Conservation (phyloP, 1,139 yeast species). For the Debaryomyces coudertii region DNA sequence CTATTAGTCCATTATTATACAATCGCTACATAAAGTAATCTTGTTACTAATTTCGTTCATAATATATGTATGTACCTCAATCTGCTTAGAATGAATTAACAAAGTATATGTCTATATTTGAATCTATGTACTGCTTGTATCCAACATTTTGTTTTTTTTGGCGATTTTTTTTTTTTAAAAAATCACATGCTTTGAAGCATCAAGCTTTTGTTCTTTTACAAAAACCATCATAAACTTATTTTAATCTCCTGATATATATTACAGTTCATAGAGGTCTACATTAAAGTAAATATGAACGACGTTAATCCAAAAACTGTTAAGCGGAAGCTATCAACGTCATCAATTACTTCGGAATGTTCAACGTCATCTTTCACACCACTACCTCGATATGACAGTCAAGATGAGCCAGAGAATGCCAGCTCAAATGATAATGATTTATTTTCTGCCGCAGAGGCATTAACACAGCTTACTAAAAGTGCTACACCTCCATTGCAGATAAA, state of each 20-base stretch:
- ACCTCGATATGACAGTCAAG: slow-evolving; percentile 8
- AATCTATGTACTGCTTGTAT: not conserved
- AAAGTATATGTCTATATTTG: not conserved
- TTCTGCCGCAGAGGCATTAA: slow-evolving; percentile 48
- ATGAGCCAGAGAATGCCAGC: not conserved
- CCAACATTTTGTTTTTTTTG: not conserved
- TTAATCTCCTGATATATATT: not conserved
- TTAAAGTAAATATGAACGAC: slow-evolving; percentile 4
- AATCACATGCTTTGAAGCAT: not conserved
- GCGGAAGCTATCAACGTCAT: slow-evolving; percentile 7
- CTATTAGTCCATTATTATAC: not conserved
- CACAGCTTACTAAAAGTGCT: slow-evolving; percentile 31
- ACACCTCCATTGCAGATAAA: slow-evolving; percentile 14
- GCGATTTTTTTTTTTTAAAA: not conserved
- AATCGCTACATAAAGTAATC: not conserved
- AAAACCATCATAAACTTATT: not conserved
- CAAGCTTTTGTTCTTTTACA: not conserved
- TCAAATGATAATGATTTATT: slow-evolving; percentile 32
- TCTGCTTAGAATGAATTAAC: not conserved
- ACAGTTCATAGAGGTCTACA: not conserved
- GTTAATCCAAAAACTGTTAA: slow-evolving; percentile 1
- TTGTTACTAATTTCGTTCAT: not conserved
- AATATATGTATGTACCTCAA: not conserved
- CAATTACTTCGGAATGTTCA: slow-evolving; percentile 3
- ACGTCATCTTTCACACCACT: slow-evolving; percentile 10